These are phyloP conservation scores for Solanum habrochaites DNA, from an alignment of 257 asterid species.

Conservation along the genomic window DNA sequence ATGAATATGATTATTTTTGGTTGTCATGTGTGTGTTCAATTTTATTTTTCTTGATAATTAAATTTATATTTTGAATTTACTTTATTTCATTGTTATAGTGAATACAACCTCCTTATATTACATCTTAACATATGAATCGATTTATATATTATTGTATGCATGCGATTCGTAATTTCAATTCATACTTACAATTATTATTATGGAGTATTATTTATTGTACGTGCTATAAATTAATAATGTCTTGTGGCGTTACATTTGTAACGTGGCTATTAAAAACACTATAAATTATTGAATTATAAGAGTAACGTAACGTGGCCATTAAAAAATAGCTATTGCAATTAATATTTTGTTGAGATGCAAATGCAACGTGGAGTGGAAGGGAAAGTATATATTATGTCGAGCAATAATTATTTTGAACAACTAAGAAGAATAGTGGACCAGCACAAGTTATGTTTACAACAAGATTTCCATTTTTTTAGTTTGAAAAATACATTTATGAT, in stretches of 20 bases:
- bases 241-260: neutral
- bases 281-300: neutral
- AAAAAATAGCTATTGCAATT: neutral
- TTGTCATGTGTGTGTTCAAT: neutral
- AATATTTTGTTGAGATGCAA: neutral
- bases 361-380: neutral
- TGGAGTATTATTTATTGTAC: neutral
- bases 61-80: too few relatives aligned
- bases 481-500: neutral
- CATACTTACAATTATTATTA: neutral
- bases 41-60: neutral
- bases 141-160: neutral
- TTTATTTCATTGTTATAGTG: too few relatives aligned
- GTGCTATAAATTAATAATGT: neutral
- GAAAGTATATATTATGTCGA: neutral
- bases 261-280: neutral
- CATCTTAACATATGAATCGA: too few relatives aligned
- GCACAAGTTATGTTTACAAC: neutral
- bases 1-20: neutral
- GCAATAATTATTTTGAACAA: neutral
- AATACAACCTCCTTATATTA: too few relatives aligned
- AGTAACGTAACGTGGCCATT: neutral
- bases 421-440: neutral
- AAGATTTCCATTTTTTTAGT: neutral
- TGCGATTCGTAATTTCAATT: neutral